A percentile compares a stretch with the other conserved stretches of the same genome.
These are phyloP conservation scores for Serendipita vermifera DNA, from an alignment of 768 basidiomycete species.

Conservation along the genomic window DNA sequence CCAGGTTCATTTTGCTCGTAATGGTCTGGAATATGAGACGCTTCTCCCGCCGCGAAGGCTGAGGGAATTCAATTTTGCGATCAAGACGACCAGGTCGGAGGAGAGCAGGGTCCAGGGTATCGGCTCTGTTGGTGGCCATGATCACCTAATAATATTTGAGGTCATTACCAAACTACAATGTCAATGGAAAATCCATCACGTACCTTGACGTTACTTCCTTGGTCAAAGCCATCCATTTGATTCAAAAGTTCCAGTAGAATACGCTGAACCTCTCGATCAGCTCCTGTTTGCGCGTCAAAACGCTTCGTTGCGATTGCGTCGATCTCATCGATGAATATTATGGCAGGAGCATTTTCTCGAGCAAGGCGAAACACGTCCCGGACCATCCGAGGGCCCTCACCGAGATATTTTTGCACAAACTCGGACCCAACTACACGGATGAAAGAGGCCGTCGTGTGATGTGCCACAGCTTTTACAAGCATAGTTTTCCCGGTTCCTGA, in stretches of 20 bases:
- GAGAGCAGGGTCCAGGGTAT: slow-evolving; percentile 93
- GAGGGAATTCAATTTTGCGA: slow-evolving; percentile 96
- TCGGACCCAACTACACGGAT: slow-evolving; percentile 97
- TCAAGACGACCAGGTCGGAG: slow-evolving; percentile 96
- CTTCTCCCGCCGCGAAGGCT: slow-evolving; percentile 87
- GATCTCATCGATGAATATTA: slow-evolving; percentile 98
- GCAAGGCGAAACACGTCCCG: slow-evolving; percentile 97
- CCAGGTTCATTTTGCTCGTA: slow-evolving; percentile 93
- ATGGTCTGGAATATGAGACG: slow-evolving; percentile 97
- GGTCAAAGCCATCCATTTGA: slow-evolving; percentile 99
- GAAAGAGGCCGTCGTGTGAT: slow-evolving; percentile 93
- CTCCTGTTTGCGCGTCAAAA: slow-evolving; percentile 98
- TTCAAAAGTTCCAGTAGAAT: slow-evolving; percentile 93
- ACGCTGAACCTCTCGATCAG: slow-evolving; percentile 97
- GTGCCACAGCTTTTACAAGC: slow-evolving; percentile 98
- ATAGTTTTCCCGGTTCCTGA: slow-evolving; percentile 96
- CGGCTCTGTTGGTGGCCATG: slow-evolving; percentile 98
- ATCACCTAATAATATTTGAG: slow-evolving; percentile 56
- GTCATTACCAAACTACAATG: background rate
- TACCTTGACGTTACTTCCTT: slow-evolving; percentile 96
- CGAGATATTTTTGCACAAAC: slow-evolving; percentile 98
- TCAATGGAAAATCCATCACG: slow-evolving; percentile 11
- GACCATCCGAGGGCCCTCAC: slow-evolving; percentile 99
- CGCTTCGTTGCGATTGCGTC: slow-evolving; percentile 99
- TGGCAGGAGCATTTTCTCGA: slow-evolving; percentile 90